Conservation (phyloP, 2,329 filamentous ascomycete genomes). For the Fonsecaea monophora region DNA sequence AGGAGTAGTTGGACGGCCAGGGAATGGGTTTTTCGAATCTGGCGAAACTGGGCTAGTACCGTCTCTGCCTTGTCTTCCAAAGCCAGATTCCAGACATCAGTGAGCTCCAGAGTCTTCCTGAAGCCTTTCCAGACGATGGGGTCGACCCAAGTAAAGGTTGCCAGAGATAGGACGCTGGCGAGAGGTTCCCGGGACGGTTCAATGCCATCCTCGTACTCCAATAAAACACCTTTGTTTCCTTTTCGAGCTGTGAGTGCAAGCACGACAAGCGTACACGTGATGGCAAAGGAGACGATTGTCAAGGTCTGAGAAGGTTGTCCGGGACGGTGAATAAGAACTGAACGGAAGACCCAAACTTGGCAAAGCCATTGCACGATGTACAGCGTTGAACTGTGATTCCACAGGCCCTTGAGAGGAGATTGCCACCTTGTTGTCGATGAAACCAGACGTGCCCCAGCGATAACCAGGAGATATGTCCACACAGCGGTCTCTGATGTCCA, state of each 20-base stretch:
- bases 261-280: conserved; percentile 75
- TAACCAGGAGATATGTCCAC: conserved; percentile 80
- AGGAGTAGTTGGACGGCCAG: conserved; percentile 80
- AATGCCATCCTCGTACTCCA: conserved; percentile 89
- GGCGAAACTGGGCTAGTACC: conserved; percentile 82
- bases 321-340: conserved; percentile 77
- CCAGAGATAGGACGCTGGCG: conserved; percentile 85
- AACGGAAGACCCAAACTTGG: conserved; percentile 78
- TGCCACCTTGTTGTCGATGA: conserved; percentile 65
- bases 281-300: conserved; percentile 73
- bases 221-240: conserved; percentile 84
- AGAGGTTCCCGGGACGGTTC: conserved; percentile 85
- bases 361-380: conserved; percentile 86
- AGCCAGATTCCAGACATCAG: conserved; percentile 89
- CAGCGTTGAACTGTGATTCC: conserved; percentile 89
- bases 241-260: conserved; percentile 84
- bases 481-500: conserved; percentile 66
- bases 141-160: conserved; percentile 91
- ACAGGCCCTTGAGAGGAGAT: conserved; percentile 75
- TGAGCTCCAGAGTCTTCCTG: conserved; percentile 79
- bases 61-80: conserved; percentile 85
- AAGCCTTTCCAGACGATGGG: conserved; percentile 87
- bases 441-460: conserved; percentile 75
- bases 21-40: conserved; percentile 79
- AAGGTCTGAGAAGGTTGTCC: conserved; percentile 69